Base-by-base conservation (phyloP, 768 basidiomycete species). In the Xanthoconium purpureum region DNA sequence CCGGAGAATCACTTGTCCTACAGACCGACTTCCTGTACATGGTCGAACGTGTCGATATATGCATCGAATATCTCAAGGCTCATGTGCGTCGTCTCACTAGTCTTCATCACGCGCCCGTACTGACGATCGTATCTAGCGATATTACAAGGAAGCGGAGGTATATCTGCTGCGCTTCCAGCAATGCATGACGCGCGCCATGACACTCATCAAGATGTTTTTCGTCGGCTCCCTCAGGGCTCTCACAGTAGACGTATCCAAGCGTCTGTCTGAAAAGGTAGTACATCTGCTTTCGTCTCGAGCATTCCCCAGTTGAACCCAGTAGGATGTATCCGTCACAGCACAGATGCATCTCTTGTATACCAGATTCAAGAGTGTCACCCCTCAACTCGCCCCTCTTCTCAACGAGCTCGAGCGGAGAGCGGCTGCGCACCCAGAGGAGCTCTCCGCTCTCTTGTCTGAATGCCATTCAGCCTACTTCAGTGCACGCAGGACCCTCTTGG, bases 181-280 rank as follows among this genome's bases (percentile, higher is more conserved):
- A 72, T 99, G 97, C 70, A 89, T 98, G 83, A 97, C 94, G 0
- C 85, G 97, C 29, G 90, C 93, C 11, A 98, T 98, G 96, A 98
- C 95, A 0, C 80, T 99, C 43, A 92, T 98, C 76, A 96, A 91
- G 73, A 95, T 98, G 85, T 94, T 89, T 73, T 98, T 97, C 65
- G 86, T 96, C 7, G 88, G 87, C 6, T 88, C 90, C 9, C 76
- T 98, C 7, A 80, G 88, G 39, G 85, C 88, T 0, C 78, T 97
- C 12, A 84, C 89, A 1, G 74, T 82, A 5, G 96, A 98, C 63
- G 82, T 96, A 20, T 80, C 81, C 1, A 88, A 81, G 63, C 82
- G 89, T 11, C 69, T 95, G 44, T 78, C 78, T 3, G 93, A 95
- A 57, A 89, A 88, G 78, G 91, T 87, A 55, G 15, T 49, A 2